Evolutionary conservation across 345 rosid genomes (phyloP).

Genomic region (Ceriops zippeliana): DNA sequence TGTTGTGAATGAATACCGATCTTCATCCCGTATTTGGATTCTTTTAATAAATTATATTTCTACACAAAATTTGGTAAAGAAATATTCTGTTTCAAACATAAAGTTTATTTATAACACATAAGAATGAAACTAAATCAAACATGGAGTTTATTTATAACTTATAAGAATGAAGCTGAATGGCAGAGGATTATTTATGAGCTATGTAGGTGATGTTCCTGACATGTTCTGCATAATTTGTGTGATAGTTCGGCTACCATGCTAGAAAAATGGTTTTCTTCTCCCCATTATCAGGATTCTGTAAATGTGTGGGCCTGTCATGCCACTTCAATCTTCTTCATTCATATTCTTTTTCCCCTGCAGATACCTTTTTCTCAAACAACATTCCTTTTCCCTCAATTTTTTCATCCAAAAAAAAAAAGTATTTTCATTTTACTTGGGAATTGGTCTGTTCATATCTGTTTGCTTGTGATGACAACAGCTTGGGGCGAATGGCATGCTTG

Average conservation of each 20-base stretch:
- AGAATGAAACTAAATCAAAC: not conserved
- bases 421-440: not conserved
- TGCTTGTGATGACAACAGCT: conserved; percentile 36
- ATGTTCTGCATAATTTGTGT: not conserved
- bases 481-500: conserved; percentile 81
- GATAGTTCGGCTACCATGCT: too few species aligned
- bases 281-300: not conserved
- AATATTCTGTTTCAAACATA: not conserved
- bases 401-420: too few species aligned
- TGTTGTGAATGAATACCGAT: too few species aligned
- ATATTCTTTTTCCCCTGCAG: too few species aligned
- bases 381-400: too few species aligned
- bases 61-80: not conserved
- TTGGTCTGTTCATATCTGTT: not conserved
- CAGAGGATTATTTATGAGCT: not conserved
- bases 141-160: too few species aligned
- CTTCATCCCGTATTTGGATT: not conserved
- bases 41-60: not conserved
- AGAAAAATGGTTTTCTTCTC: not conserved
- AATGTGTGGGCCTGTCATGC: conserved; percentile 5
- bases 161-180: not conserved
- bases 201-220: not conserved
- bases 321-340: too few species aligned
- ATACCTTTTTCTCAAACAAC: too few species aligned
- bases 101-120: not conserved